Percentiles rank a stretch among this genome's conserved stretches.
phyloP scores from a whole-genome alignment of 2,329 filamentous ascomycete species.

The Fusarium buxicola region DNA sequence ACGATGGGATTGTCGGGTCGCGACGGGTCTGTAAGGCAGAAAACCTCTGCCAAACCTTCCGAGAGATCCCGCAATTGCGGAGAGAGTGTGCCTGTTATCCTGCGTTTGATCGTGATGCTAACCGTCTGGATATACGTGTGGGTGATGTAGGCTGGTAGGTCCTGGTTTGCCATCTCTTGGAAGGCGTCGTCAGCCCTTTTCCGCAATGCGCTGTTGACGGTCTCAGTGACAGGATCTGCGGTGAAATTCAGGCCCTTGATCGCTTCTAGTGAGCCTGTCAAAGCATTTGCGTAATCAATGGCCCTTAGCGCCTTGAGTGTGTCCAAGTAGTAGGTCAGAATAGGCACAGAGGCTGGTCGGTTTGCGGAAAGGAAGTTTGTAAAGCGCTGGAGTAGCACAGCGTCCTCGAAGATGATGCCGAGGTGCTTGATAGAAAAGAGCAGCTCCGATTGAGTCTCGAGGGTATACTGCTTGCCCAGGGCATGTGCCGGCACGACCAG shows the following conservation, averaged over 20 bases:
- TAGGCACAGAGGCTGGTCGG: slow-evolving; percentile 71
- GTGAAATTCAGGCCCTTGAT: slow-evolving; percentile 69
- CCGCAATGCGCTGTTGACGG: slow-evolving; percentile 68
- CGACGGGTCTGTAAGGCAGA: slow-evolving; percentile 80
- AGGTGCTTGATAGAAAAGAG: slow-evolving; percentile 76
- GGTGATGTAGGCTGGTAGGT: slow-evolving; percentile 78
- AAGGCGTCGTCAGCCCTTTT: slow-evolving; percentile 75
- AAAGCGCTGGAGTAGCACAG: slow-evolving; percentile 72
- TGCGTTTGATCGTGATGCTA: slow-evolving; percentile 74
- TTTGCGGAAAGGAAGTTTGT: slow-evolving; percentile 72
- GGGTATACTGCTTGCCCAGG: slow-evolving; percentile 55
- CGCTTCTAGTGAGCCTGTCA: slow-evolving; percentile 69
- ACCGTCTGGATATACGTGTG: slow-evolving; percentile 76
- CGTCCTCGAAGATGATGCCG: slow-evolving; percentile 72
- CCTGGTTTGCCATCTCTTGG: slow-evolving; percentile 71
- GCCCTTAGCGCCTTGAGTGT: slow-evolving; percentile 77
- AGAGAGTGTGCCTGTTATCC: slow-evolving; percentile 75
- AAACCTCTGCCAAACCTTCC: slow-evolving; percentile 80
- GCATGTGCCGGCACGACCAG: slow-evolving; percentile 38
- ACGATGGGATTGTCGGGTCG: slow-evolving; percentile 80
- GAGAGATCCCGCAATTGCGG: slow-evolving; percentile 74
- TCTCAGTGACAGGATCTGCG: slow-evolving; percentile 60
- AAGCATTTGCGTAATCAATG: slow-evolving; percentile 76
- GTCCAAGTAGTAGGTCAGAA: slow-evolving; percentile 79
- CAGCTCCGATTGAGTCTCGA: slow-evolving; percentile 73